Base-by-base conservation (phyloP, 116 monocot species). In the Papilionanthe hybrid region DNA sequence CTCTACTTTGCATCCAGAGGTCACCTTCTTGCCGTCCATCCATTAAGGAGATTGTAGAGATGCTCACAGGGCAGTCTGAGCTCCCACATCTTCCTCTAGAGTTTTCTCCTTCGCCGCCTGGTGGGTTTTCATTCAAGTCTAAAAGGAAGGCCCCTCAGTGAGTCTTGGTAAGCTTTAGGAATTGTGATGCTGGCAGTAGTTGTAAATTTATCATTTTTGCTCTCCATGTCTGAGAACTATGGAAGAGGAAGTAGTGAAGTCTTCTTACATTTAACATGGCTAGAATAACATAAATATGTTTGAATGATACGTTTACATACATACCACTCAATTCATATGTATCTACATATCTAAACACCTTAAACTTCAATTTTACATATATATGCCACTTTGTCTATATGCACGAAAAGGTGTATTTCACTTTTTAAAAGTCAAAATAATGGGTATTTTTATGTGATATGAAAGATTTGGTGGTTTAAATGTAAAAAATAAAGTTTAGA, bases 1-100 rank as follows among this genome's bases (percentile, higher is more conserved):
- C 93, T 0, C 89, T 99, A 17, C 84, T 99, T 22, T 99, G 99
- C 84, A 90, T 99, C 47, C 99, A 99, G 81, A 77, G 93, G 47
- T 87, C 88, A 30, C 99, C 99, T 30, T 53, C 85, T 47, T 78
- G 84, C 27, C 84, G 99, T 0, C 99, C 99, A 1, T 85, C 86
- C 9, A 90, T 81, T 72, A 88, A 89, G 69, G 95, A 99, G 67
- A 81, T 99, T 60, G 71, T 99, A 19, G 86, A 71, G 12, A 94
- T 99, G 88, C 91, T 99, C 25, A 86, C 90, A 15, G 98, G 98
- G 25, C 86, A 94, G 66, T 80, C 80, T 25, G 95, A 99, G 87
- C 84, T 84, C 55, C 98, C 94, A 9, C 78, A 79, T 43, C 88
- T 94, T 25, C 98, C 98, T 19, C 10, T 99, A 20, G 94, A 99